These are phyloP conservation scores for Verticillium nonalfalfae DNA, from an alignment of 2,329 filamentous ascomycete species.

Conservation along the genomic window DNA sequence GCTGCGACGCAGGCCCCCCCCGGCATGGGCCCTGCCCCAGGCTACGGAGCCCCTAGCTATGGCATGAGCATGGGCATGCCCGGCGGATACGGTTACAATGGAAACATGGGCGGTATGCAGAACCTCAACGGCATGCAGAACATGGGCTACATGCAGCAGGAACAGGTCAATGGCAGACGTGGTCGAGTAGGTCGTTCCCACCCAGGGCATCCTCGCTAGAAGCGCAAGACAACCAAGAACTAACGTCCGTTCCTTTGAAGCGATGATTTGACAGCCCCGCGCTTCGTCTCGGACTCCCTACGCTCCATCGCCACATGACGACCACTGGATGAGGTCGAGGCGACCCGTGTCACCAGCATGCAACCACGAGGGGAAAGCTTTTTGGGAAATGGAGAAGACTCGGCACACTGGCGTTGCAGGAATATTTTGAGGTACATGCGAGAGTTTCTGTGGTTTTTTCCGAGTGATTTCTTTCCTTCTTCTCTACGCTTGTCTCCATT, in stretches of 20 bases:
- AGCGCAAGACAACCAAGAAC: background rate
- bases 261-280: background rate
- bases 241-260: background rate
- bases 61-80: constrained; percentile 37
- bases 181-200: constrained; percentile 48
- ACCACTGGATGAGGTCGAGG: background rate
- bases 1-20: constrained; percentile 31
- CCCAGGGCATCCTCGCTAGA: background rate
- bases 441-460: background rate
- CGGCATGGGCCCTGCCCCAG: constrained; percentile 23
- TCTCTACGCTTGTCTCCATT: background rate
- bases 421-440: background rate
- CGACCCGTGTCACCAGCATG: background rate
- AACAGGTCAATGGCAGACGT: constrained; percentile 48
- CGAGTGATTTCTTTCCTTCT: background rate
- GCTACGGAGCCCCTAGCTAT: constrained; percentile 38
- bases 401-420: background rate
- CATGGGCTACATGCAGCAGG: constrained; percentile 49
- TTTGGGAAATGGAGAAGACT: background rate
- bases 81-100: constrained; percentile 34
- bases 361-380: background rate
- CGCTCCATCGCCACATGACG: background rate
- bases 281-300: background rate
- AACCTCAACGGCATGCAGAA: constrained; percentile 30
- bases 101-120: constrained; percentile 25